Evolutionary conservation across 2,329 filamentous ascomycete species (phyloP), one percentile per base, ranked within the genome.

Genomic region (Claviceps citrina): DNA sequence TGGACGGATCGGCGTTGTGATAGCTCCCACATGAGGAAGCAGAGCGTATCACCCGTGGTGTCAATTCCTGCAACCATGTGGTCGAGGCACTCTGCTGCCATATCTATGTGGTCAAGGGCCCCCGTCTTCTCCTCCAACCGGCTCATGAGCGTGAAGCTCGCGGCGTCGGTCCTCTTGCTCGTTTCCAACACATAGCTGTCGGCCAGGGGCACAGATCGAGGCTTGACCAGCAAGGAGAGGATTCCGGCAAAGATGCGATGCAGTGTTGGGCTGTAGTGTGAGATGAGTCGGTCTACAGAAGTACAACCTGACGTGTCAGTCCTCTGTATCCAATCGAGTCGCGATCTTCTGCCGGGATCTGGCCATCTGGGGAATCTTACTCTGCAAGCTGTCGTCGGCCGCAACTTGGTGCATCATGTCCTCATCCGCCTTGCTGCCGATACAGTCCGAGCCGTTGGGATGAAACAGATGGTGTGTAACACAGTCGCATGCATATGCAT

Each of bases 21-120:
- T 2, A 84, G 63, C 52, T 81, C 71, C 68, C 77, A 78, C 72
- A 84, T 78, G 10, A 83, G 62, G 51, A 82, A 82, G 50, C 76
- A 81, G 0, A 83, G 61, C 0, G 67, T 76, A 47, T 83, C 78
- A 13, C 78, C 77, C 0, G 78, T 82, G 1, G 79, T 83, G 49
- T 83, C 78, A 44, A 83, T 81, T 0, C 78, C 79, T 0, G 78
- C 78, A 0, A 71, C 75, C 72, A 83, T 76, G 54, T 83, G 78
- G 48, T 83, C 78, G 42, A 80, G 68, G 49, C 75, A 80, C 55
- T 84, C 79, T 16, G 78, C 77, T 0, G 76, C 76, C 46, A 73
- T 68, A 48, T 77, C 68, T 3, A 72, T 57, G 3, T 61, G 54
- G 26, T 70, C 64, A 26, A 79, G 62, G 4, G 61, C 55, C 4